Conservation (phyloP, 192 early-diverging fungal species). For the Coemansia sp. region DNA sequence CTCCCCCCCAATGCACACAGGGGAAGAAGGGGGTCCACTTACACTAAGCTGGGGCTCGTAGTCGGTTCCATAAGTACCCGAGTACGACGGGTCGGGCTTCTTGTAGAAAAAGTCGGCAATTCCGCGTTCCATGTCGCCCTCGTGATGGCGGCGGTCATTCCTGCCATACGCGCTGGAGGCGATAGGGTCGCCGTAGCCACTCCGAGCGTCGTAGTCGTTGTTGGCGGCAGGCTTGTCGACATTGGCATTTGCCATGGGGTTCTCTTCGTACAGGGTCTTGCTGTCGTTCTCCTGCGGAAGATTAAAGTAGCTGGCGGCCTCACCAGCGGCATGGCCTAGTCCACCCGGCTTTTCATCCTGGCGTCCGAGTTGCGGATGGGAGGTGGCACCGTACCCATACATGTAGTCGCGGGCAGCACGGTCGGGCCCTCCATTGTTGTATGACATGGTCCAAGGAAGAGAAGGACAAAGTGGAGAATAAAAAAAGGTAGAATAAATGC, state of each 20-base stretch:
- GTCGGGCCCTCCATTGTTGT: not conserved
- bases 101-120: constrained; percentile 40
- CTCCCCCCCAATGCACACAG: not conserved
- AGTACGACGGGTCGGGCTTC: constrained; percentile 23
- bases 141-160: not conserved
- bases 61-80: constrained; percentile 30
- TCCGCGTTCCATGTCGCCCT: constrained; percentile 7
- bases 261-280: constrained; percentile 4
- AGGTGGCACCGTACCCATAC: not conserved
- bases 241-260: not conserved
- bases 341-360: constrained; percentile 4
- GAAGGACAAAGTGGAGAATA: no score
- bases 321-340: constrained; percentile 1
- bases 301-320: constrained; percentile 19
- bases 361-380: not conserved
- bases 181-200: not conserved
- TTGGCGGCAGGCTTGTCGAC: not conserved
- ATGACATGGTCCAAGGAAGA: constrained; percentile 2
- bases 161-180: not conserved
- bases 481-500: no score
- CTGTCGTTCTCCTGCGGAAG: not conserved
- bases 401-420: not conserved
- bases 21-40: constrained; percentile 3
- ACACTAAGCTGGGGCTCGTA: constrained; percentile 38
- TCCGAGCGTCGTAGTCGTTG: not conserved